A percentile compares a stretch with the other conserved stretches of the same genome.
Evolutionary conservation across 148 eudicot species (phyloP).

Genomic region (Nepenthes mirabilis): DNA sequence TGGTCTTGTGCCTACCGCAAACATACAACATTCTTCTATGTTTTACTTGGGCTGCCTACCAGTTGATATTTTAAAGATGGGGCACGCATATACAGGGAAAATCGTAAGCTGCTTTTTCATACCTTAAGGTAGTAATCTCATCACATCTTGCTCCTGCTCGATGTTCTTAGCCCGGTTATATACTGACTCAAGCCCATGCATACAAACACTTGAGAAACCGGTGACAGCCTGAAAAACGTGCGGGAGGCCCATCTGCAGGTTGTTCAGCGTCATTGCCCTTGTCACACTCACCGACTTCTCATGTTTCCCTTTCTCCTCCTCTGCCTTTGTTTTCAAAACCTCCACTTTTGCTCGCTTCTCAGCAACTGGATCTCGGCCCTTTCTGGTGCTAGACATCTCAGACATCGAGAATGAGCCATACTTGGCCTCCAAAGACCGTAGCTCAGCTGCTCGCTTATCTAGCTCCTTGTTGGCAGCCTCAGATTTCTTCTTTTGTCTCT

Average conservation of each 20-base stretch:
- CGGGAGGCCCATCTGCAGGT: conserved; percentile 77
- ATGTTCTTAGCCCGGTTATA: conserved; percentile 45
- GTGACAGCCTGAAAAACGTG: conserved; percentile 84
- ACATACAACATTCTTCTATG: too few relatives aligned
- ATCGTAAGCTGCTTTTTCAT: too few relatives aligned
- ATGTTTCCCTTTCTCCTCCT: conserved; percentile 44
- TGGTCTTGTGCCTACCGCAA: too few relatives aligned
- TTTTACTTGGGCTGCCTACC: too few relatives aligned
- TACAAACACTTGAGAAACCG: conserved; percentile 73
- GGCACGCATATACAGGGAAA: too few relatives aligned
- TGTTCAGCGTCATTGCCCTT: conserved; percentile 69
- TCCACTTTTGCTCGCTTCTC: conserved; percentile 63
- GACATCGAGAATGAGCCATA: conserved; percentile 37
- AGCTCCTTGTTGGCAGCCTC: conserved; percentile 63
- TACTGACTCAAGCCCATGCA: conserved; percentile 52
- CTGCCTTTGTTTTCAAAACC: conserved; percentile 44
- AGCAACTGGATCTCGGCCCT: conserved; percentile 36
- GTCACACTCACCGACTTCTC: conserved; percentile 66
- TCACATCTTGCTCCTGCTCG: conserved; percentile 42
- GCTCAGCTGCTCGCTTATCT: conserved; percentile 49
- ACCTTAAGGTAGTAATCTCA: conserved; percentile 36
- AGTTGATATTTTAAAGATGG: too few relatives aligned
- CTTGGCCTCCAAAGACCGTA: conserved; percentile 49
- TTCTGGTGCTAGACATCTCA: conserved; percentile 19
- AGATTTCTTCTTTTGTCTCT: conserved; percentile 64